A percentile compares a stretch with the other conserved stretches of the same genome.
Evolutionary conservation across 306 rosid genomes (phyloP).

Genomic region (Hippophae gyantsensis): DNA sequence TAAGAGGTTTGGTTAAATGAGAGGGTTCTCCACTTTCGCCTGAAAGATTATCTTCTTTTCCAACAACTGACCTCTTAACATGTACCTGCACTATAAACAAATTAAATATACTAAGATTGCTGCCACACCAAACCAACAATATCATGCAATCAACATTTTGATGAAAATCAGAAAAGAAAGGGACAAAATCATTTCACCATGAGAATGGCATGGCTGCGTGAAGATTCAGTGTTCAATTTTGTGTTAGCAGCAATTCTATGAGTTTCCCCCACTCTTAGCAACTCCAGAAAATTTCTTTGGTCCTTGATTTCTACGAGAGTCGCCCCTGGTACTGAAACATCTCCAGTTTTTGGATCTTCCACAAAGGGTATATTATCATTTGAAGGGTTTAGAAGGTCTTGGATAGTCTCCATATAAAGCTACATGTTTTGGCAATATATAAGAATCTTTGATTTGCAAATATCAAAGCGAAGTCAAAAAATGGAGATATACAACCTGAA

Average conservation of each 20-base stretch:
- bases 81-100: conserved; percentile 57
- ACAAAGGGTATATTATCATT: conserved; percentile 86
- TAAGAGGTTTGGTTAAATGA: conserved; percentile 61
- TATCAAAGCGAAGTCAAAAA: too few species aligned
- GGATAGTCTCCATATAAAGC: conserved; percentile 96
- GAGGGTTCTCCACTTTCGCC: conserved; percentile 65
- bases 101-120: conserved; percentile 25
- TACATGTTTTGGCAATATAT: conserved; percentile 24
- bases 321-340: conserved; percentile 79
- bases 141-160: neutral
- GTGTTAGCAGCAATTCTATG: conserved; percentile 93
- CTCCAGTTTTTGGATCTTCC: conserved; percentile 92
- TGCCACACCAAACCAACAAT: neutral
- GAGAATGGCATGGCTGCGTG: conserved; percentile 94
- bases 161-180: conserved; percentile 9
- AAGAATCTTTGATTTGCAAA: conserved; percentile 6
- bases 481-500: neutral
- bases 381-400: conserved; percentile 82
- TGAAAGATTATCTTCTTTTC: conserved; percentile 46
- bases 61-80: conserved; percentile 70
- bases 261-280: conserved; percentile 80
- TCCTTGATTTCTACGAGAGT: conserved; percentile 79
- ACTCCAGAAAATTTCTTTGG: conserved; percentile 64
- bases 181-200: conserved; percentile 45
- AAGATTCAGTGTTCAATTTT: conserved; percentile 86